These are phyloP conservation scores for Bidens hawaiensis DNA, from an alignment of 140 eudicot species.

Conservation along the genomic window DNA sequence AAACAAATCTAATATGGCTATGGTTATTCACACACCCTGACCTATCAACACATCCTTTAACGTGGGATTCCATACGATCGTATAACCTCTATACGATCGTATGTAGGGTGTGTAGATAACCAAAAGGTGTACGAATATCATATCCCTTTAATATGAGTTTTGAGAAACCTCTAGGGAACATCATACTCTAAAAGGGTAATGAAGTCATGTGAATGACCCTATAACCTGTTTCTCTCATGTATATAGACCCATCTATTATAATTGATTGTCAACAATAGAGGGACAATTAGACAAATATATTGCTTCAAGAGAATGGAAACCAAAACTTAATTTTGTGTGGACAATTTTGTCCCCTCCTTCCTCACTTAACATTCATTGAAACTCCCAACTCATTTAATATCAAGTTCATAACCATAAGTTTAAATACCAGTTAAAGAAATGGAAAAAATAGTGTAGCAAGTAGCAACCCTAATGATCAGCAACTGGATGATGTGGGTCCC, in stretches of 20 bases:
- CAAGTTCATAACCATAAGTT: background rate
- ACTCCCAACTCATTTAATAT: background rate
- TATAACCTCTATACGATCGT: too few relatives aligned
- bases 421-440: background rate
- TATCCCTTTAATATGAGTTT: too few relatives aligned
- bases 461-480: background rate
- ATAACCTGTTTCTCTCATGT: background rate
- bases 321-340: constrained; percentile 7
- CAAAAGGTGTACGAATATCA: too few relatives aligned
- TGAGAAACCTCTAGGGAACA: constrained; percentile 5
- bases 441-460: background rate
- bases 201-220: too few relatives aligned
- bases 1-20: too few relatives aligned
- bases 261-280: background rate
- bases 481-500: constrained; percentile 4
- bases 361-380: too few relatives aligned
- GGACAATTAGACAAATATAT: background rate
- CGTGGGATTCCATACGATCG: too few relatives aligned
- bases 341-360: constrained; percentile 9
- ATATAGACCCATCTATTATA: background rate
- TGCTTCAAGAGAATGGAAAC: constrained; percentile 18
- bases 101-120: too few relatives aligned
- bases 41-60: too few relatives aligned
- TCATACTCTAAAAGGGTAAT: constrained; percentile 5
- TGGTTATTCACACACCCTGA: too few relatives aligned